phyloP scores from a whole-genome alignment of 768 basidiomycete genomes.

The Agrocybe chaxingu region DNA sequence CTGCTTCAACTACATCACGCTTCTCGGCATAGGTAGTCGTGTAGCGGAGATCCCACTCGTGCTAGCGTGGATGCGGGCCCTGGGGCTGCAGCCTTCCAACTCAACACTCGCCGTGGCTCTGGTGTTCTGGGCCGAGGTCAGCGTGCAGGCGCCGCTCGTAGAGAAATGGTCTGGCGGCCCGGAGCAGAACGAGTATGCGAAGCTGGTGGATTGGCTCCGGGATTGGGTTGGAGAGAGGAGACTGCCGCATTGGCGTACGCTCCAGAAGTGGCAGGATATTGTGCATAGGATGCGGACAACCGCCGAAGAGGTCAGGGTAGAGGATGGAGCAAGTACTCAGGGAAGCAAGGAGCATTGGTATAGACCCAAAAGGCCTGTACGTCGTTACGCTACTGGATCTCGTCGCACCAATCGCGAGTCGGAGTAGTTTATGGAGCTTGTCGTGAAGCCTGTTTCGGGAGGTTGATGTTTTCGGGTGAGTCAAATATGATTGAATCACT shows the following conservation, averaged over 20 bases:
- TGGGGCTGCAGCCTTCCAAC: conserved; percentile 49
- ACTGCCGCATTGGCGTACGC: conserved; percentile 37
- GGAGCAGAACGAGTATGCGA: conserved; percentile 38
- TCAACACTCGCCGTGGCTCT: conserved; percentile 59
- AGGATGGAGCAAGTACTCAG: background rate
- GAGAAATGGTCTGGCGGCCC: conserved; percentile 38
- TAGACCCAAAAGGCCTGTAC: too few relatives aligned
- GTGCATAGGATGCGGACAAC: conserved; percentile 29
- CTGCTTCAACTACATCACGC: conserved; percentile 56
- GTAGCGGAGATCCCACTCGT: conserved; percentile 61
- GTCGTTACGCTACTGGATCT: too few relatives aligned
- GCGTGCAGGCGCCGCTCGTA: conserved; percentile 55
- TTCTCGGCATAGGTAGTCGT: conserved; percentile 46
- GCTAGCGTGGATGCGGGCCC: conserved; percentile 71
- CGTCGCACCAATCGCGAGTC: too few relatives aligned
- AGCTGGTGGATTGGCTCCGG: conserved; percentile 48
- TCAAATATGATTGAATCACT: too few relatives aligned
- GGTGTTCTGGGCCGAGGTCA: conserved; percentile 71
- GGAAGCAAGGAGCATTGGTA: too few relatives aligned
- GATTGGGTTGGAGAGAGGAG: conserved; percentile 53
- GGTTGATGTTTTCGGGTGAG: too few relatives aligned
- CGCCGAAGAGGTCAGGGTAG: conserved; percentile 9
- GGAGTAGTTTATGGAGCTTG: too few relatives aligned
- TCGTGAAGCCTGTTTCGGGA: too few relatives aligned
- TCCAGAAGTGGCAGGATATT: conserved; percentile 30